Conservation (phyloP, 2,329 filamentous ascomycete species). For the Botrytis byssoidea region DNA sequence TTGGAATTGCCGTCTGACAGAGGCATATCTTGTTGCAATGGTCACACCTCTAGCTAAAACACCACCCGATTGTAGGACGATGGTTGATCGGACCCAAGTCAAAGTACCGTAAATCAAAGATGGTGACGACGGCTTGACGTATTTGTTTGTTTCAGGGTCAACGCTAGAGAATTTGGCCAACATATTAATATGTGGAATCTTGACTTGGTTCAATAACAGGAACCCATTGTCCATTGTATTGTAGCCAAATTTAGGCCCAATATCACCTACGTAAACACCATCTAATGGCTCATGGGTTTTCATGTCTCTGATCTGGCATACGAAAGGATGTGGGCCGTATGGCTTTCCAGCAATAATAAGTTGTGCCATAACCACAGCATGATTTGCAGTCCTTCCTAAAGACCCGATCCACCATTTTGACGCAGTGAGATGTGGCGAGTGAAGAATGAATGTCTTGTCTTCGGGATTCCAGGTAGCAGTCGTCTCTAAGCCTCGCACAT, state of each 20-base stretch:
- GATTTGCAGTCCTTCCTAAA: conserved; percentile 71
- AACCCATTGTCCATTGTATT: conserved; percentile 84
- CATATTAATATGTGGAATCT: conserved; percentile 73
- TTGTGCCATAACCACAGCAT: conserved; percentile 78
- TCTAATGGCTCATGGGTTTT: conserved; percentile 68
- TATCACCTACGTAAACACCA: conserved; percentile 73
- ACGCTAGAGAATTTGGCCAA: conserved; percentile 68
- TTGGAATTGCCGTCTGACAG: conserved; percentile 75
- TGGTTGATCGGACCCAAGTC: conserved; percentile 71
- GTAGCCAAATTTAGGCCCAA: conserved; percentile 77
- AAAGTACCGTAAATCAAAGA: conserved; percentile 72
- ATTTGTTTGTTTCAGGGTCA: conserved; percentile 66
- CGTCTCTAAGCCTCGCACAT: conserved; percentile 59
- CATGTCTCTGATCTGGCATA: conserved; percentile 70
- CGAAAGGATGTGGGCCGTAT: conserved; percentile 74
- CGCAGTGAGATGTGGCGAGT: conserved; percentile 71
- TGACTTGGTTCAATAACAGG: conserved; percentile 72
- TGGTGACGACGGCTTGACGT: conserved; percentile 63
- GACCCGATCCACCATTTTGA: conserved; percentile 87
- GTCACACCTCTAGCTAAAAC: conserved; percentile 74
- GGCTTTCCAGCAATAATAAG: conserved; percentile 66
- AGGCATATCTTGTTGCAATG: conserved; percentile 72
- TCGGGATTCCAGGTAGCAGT: conserved; percentile 64
- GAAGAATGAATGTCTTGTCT: conserved; percentile 72
- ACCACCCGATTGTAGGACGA: conserved; percentile 70